phyloP scores from a whole-genome alignment of 2,329 filamentous ascomycete genomes.

The Alternaria novae-zelandiae region DNA sequence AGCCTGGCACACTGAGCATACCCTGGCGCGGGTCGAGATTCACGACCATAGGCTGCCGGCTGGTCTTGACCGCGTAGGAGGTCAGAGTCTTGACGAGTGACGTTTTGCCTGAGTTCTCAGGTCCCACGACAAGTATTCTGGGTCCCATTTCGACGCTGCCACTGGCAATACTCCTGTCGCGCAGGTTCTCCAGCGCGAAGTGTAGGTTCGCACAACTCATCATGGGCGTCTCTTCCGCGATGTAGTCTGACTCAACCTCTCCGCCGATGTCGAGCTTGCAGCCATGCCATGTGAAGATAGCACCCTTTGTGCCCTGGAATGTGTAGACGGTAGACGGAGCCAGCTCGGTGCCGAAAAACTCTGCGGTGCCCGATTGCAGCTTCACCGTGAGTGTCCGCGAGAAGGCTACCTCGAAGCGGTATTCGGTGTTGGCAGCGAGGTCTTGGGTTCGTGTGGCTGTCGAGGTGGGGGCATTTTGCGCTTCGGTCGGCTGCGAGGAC shows the following conservation, averaged over 20 bases:
- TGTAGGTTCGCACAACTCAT: constrained; percentile 84
- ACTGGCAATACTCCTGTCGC: constrained; percentile 62
- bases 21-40: constrained; percentile 83
- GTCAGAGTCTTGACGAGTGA: constrained; percentile 78
- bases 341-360: constrained; percentile 94
- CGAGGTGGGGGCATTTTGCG: constrained; percentile 28
- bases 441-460: constrained; percentile 47
- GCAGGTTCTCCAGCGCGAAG: constrained; percentile 78
- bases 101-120: constrained; percentile 81
- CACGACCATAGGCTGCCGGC: constrained; percentile 78
- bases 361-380: constrained; percentile 81
- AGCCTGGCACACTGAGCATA: constrained; percentile 66
- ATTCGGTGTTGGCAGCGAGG: constrained; percentile 55
- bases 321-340: constrained; percentile 79
- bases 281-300: constrained; percentile 91
- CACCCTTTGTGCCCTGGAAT: constrained; percentile 82
- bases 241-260: constrained; percentile 71
- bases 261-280: constrained; percentile 82
- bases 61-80: constrained; percentile 77
- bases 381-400: constrained; percentile 53
- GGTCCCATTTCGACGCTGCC: constrained; percentile 64
- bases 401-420: constrained; percentile 51
- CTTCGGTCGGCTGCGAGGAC: constrained; percentile 37
- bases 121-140: constrained; percentile 82
- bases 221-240: constrained; percentile 81